phyloP scores from a whole-genome alignment of 225 moss, liverwort and hornwort genomes.

The Pseudoscleropodium purum region DNA sequence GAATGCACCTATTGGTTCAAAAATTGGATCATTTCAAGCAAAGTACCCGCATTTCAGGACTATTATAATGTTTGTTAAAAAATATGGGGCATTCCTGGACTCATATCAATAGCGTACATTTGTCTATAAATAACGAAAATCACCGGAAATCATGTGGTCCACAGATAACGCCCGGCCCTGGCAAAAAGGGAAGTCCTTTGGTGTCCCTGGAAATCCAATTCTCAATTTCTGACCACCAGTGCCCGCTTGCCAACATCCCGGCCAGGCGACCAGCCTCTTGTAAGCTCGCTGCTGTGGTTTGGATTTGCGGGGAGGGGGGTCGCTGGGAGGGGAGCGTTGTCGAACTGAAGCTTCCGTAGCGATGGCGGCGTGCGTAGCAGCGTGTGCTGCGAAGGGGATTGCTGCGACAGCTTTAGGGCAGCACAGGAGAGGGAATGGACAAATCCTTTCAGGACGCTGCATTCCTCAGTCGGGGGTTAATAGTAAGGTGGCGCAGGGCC shows the following conservation, averaged over 20 bases:
- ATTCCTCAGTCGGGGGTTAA: background rate
- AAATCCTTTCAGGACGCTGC: background rate
- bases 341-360: background rate
- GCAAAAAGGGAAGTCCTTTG: background rate
- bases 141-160: background rate
- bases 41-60: background rate
- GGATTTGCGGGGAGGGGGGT: background rate
- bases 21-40: background rate
- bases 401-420: background rate
- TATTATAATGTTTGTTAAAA: too few relatives aligned
- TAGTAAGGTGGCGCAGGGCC: background rate
- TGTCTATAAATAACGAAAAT: background rate
- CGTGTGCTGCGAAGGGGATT: slow-evolving; percentile 12
- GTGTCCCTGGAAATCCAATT: background rate
- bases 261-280: background rate
- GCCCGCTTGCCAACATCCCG: background rate
- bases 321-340: background rate
- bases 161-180: background rate
- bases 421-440: background rate
- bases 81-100: too few relatives aligned
- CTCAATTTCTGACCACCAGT: background rate
- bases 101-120: background rate
- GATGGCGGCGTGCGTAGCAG: slow-evolving; percentile 55
- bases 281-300: too few relatives aligned
- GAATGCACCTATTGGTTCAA: background rate